Conservation (phyloP, 305 asterid genomes). For the Fraxinus nigra region DNA sequence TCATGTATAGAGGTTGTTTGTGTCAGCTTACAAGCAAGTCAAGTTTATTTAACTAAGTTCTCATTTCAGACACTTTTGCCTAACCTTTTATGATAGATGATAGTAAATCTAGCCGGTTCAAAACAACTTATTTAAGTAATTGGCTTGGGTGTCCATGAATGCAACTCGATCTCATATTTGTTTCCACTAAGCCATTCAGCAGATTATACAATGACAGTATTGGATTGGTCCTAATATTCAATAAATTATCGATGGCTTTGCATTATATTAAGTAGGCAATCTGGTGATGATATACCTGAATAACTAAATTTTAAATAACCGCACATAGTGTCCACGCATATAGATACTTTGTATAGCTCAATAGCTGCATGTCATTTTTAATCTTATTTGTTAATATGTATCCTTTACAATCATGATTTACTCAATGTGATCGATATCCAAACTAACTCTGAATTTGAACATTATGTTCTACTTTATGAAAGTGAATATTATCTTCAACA, state of each 20-base stretch:
- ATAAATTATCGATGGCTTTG: not conserved
- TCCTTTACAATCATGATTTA: not conserved
- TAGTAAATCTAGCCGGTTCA: not conserved
- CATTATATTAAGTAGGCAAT: not conserved
- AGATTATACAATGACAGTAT: not conserved
- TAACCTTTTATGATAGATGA: not conserved
- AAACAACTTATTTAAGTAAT: not conserved
- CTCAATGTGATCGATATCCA: not conserved
- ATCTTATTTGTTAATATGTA: not conserved
- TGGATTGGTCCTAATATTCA: constrained; percentile 11
- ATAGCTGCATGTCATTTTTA: not conserved
- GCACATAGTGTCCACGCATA: constrained; percentile 2
- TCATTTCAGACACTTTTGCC: not conserved
- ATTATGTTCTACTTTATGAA: not conserved
- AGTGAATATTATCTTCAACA: not conserved
- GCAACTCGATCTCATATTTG: not conserved
- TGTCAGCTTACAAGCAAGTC: not conserved
- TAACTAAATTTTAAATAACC: not conserved
- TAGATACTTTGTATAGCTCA: not conserved
- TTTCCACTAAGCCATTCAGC: not conserved
- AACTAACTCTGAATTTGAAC: not conserved
- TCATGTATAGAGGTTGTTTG: not conserved
- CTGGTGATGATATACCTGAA: not conserved
- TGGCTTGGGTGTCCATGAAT: not conserved
- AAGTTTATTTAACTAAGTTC: not conserved